A percentile compares a stretch with the other conserved stretches of the same genome.
Evolutionary conservation across 441 rosid species (phyloP).

Genomic region (Melianthus villosus): DNA sequence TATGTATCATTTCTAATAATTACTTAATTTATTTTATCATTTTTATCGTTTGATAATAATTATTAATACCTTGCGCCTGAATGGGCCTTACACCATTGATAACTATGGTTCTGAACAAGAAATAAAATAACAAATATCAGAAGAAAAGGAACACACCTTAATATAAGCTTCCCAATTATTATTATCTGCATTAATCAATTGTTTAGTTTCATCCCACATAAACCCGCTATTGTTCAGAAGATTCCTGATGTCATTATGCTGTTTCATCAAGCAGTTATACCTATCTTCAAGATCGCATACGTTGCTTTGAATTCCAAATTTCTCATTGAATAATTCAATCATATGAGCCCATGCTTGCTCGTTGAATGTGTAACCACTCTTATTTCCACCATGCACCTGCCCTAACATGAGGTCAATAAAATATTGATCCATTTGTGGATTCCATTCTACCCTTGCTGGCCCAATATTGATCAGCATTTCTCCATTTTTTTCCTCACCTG

Average conservation of each 20-base stretch:
- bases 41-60: no score
- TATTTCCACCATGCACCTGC: constrained; percentile 31
- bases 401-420: constrained; percentile 48
- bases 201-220: constrained; percentile 45
- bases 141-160: constrained; percentile 26
- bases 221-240: constrained; percentile 42
- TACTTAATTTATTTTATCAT: no score
- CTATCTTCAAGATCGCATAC: constrained; percentile 37
- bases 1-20: no score
- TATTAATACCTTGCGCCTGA: no score
- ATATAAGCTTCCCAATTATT: constrained; percentile 44
- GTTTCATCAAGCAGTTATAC: constrained; percentile 45
- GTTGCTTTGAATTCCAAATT: constrained; percentile 32
- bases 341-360: constrained; percentile 54
- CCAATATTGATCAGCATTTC: constrained; percentile 12
- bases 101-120: no score
- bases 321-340: constrained; percentile 35
- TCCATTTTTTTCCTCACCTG: constrained; percentile 22
- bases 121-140: background rate
- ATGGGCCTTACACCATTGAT: no score
- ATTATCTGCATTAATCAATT: constrained; percentile 35
- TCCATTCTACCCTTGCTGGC: constrained; percentile 38
- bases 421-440: constrained; percentile 36
- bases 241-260: constrained; percentile 34
- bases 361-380: constrained; percentile 25